Conservation (phyloP, 179 eudicot species). For the Heliamphora pulchella region DNA sequence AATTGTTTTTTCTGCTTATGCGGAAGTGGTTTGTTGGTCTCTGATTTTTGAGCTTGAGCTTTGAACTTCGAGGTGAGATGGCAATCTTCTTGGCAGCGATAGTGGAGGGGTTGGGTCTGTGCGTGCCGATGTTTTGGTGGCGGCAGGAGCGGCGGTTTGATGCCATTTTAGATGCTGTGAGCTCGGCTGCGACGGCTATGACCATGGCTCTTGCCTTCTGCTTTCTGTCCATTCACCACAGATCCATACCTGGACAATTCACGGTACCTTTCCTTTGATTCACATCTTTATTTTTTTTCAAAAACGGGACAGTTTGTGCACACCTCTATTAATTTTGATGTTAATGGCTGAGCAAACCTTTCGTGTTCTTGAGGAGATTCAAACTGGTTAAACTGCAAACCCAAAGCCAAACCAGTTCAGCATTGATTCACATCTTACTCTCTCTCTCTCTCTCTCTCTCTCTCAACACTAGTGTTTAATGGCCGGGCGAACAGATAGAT, state of each 20-base stretch:
- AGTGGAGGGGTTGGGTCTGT: conserved; percentile 7
- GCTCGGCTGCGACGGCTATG: conserved; percentile 6
- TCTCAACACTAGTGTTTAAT: no score
- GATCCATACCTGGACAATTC: neutral
- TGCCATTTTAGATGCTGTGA: conserved; percentile 9
- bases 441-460: no score
- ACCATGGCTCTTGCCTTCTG: conserved; percentile 13
- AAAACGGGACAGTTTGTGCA: no score
- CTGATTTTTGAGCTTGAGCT: neutral
- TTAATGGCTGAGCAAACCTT: no score
- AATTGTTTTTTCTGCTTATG: neutral
- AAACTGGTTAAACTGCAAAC: no score
- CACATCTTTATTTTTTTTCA: neutral
- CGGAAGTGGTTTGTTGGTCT: neutral
- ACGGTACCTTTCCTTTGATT: neutral
- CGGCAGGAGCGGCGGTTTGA: conserved; percentile 11
- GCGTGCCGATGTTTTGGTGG: neutral
- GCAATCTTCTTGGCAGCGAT: neutral
- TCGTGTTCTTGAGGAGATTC: no score
- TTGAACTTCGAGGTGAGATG: neutral
- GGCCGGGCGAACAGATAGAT: no score
- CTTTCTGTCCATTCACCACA: conserved; percentile 1
- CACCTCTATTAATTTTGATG: no score
- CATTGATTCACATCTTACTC: no score
- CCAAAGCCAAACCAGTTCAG: no score